Percentiles rank a stretch among this genome's conserved stretches.
Evolutionary conservation across 2,329 filamentous ascomycete species (phyloP).

Genomic region (Zymoseptoria tritici): DNA sequence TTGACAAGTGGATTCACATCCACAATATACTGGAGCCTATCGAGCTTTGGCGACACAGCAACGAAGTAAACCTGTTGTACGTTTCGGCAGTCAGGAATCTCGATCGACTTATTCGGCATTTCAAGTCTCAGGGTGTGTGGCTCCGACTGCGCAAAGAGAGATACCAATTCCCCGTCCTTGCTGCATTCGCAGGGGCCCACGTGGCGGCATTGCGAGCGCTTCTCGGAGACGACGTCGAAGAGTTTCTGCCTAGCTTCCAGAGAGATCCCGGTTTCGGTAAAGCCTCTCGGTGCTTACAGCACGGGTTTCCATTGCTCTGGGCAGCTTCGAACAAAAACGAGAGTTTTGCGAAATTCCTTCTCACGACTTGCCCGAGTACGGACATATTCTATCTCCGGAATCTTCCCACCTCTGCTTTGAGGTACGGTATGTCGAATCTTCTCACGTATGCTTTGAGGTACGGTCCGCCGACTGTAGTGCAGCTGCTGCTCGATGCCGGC

Average conservation of each 20-base stretch:
- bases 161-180: constrained; percentile 8
- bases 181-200: constrained; percentile 7
- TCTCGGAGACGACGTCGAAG: not conserved
- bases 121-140: not conserved
- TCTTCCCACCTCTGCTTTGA: too few species aligned
- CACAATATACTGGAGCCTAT: constrained; percentile 28
- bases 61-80: constrained; percentile 27
- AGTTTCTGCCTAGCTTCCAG: not conserved
- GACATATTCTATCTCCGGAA: too few species aligned
- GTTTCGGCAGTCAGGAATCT: constrained; percentile 30
- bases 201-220: constrained; percentile 1
- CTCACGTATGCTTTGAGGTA: too few species aligned
- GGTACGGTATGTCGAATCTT: too few species aligned
- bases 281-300: not conserved
- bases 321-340: not conserved
- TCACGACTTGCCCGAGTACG: too few species aligned
- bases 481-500: too few species aligned
- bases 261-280: constrained; percentile 2
- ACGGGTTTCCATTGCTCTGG: not conserved
- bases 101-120: constrained; percentile 1
- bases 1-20: constrained; percentile 25
- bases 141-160: constrained; percentile 1
- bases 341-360: too few species aligned
- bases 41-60: constrained; percentile 21
- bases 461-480: too few species aligned